phyloP scores from a whole-genome alignment of 306 rosid genomes.

The Elaeagnus macrophylla region DNA sequence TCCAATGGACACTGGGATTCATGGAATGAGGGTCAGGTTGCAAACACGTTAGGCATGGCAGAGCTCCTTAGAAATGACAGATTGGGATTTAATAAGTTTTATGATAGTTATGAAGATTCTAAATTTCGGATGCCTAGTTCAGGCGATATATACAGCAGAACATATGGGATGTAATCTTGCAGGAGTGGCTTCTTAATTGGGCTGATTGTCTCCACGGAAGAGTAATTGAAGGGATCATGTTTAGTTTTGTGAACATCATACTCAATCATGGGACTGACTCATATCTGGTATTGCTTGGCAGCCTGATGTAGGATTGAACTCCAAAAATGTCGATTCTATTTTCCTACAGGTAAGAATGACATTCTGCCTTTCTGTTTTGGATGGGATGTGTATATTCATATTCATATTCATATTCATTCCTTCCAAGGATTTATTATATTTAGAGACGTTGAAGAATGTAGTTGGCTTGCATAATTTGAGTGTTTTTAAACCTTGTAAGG shows the following conservation, averaged over 20 bases:
- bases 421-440: too few relatives aligned
- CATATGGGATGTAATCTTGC: conserved; percentile 64
- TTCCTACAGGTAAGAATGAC: conserved; percentile 42
- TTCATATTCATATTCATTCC: too few relatives aligned
- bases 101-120: conserved; percentile 69
- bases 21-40: conserved; percentile 67
- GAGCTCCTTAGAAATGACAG: conserved; percentile 77
- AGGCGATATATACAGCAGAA: conserved; percentile 64
- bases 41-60: conserved; percentile 46
- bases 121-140: conserved; percentile 76
- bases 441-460: too few relatives aligned
- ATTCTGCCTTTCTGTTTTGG: background rate
- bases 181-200: conserved; percentile 22
- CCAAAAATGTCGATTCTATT: conserved; percentile 27
- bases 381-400: background rate
- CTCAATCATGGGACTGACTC: conserved; percentile 34
- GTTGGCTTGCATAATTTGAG: too few relatives aligned
- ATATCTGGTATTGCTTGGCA: conserved; percentile 30
- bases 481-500: too few relatives aligned
- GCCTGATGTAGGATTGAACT: conserved; percentile 34
- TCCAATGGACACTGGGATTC: conserved; percentile 80
- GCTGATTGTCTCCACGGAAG: conserved; percentile 17
- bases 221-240: conserved; percentile 24
- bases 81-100: conserved; percentile 57
- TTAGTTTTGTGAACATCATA: conserved; percentile 26